Base-by-base conservation (phyloP, 2,329 filamentous ascomycete genomes). In the Epichloe baconii region DNA sequence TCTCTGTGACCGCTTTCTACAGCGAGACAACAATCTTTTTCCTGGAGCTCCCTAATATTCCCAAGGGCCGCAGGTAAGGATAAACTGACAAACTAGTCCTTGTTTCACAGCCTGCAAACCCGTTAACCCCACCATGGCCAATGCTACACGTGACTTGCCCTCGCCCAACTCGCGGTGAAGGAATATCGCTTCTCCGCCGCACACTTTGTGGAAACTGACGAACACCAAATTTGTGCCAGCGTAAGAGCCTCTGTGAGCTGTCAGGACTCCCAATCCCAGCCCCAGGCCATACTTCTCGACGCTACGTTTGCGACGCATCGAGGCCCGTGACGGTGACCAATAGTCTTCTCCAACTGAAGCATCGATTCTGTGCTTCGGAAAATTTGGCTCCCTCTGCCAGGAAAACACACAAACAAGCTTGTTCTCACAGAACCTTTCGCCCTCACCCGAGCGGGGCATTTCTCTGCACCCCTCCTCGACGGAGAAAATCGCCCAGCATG, bases 401-500 rank as follows among this genome's bases (percentile, higher is more conserved):
- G 14, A 44, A 44, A 19, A 43, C 11, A 43, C 11, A 34, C 15
- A 10, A 52, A 35, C 41, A 37, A 47, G 43, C 17, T 49, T 40
- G 43, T 49, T 41, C 17, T 42, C 21, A 21, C 46, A 47, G 14
- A 53, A 53, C 52, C 49, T 52, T 55, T 52, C 47, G 44, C 47
- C 52, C 46, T 54, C 50, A 50, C 53, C 53, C 47, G 62, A 64
- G 67, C 67, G 67, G 66, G 67, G 65, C 66, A 66, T 55, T 61
- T 61, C 61, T 61, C 52, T 58, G 52, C 60, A 64, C 65, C 64
- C 64, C 63, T 62, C 60, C 57, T 55, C 52, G 54, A 55, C 55
- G 57, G 46, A 62, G 53, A 59, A 60, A 58, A 54, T 61, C 63
- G 64, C 72, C 72, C 75, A 89, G 70, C 73, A 96, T 96, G 90